Base-by-base conservation (phyloP, 108 stramenopile genomes). In the Pseudonitzschia pungens region DNA sequence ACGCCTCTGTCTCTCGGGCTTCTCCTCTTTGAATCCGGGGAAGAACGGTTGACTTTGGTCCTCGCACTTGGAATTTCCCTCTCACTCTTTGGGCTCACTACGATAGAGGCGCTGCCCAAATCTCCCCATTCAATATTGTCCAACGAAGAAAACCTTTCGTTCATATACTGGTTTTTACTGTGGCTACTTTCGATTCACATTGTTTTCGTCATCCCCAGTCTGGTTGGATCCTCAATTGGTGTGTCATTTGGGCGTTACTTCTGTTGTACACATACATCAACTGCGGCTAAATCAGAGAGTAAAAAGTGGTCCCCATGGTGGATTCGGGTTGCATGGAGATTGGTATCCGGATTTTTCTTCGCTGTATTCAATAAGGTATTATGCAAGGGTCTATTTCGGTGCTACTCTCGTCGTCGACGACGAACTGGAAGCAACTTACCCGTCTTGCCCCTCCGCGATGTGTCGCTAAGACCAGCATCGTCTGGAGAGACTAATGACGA, bases 81-180 rank as follows among this genome's bases (percentile, higher is more conserved):
- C 1, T 72, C 73, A 15, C 72, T 88, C 12, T 78, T 88, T 27
- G 83, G 82, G 21, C 56, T 86, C 31, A 77, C 78, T 18, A 74
- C 85, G 14, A 42, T 88, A 8, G 87, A 88, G 60, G 85, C 85
- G 9, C 67, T 79, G 11, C 87, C 87, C 4, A 20, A 53, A 21
- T 75, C 83, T 14, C 80, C 80, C 75, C 65, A 77, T n/a, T 55
- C 78, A 9, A 31, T 81, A 7, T 62, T 87, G 20, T 71, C 53
- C 59, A 16, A 26, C 9, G 29, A 65, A 12, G 53, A 45, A 29
- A 68, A 10, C 12, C 45, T 72, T 42, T 31, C 66, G 20, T 62
- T 57, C 42, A 27, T 41, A 18, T 78, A 78, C 57, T 72, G 77
- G 77, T 5, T 78, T 20, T 11, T 72, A 6, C 45, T 78, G 16